phyloP scores from a whole-genome alignment of 495 filamentous ascomycete species.

The Terfezia boudieri region DNA sequence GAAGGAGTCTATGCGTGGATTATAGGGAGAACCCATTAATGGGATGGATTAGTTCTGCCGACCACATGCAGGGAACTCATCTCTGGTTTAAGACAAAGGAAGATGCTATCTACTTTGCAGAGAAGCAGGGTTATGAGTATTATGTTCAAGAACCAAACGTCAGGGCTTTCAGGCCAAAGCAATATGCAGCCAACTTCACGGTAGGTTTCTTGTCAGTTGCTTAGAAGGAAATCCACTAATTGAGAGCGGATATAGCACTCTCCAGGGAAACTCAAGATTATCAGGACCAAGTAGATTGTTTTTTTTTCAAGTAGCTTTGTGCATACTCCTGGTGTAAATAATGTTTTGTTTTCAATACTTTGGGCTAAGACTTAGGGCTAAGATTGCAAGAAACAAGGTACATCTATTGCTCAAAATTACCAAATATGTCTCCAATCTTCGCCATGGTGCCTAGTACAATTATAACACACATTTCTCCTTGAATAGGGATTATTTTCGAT shows the following conservation, averaged over 20 bases:
- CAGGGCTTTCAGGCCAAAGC: slow-evolving; percentile 67
- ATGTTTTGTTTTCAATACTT: too few species aligned
- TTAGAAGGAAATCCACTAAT: not conserved
- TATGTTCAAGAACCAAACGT: slow-evolving; percentile 93
- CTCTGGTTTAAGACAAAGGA: slow-evolving; percentile 84
- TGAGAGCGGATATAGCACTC: slow-evolving; percentile 27
- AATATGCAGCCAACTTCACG: slow-evolving; percentile 89
- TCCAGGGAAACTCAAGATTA: slow-evolving; percentile 67
- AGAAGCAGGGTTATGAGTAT: slow-evolving; percentile 98
- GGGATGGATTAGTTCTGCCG: slow-evolving; percentile 92
- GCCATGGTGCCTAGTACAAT: not conserved
- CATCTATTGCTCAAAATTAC: too few species aligned
- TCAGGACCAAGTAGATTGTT: slow-evolving; percentile 60
- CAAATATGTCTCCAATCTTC: too few species aligned
- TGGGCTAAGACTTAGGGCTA: too few species aligned
- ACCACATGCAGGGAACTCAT: slow-evolving; percentile 77
- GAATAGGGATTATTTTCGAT: too few species aligned
- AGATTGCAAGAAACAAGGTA: too few species aligned
- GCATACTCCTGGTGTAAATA: too few species aligned
- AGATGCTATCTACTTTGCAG: slow-evolving; percentile 79
- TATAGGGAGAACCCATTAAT: slow-evolving; percentile 91
- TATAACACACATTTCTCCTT: not conserved
- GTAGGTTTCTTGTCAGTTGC: slow-evolving; percentile 2
- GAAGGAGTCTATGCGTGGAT: too few species aligned
- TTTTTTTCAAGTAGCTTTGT: not conserved